Base-by-base conservation (phyloP, 768 basidiomycete genomes). In the Podaxis pistillaris region DNA sequence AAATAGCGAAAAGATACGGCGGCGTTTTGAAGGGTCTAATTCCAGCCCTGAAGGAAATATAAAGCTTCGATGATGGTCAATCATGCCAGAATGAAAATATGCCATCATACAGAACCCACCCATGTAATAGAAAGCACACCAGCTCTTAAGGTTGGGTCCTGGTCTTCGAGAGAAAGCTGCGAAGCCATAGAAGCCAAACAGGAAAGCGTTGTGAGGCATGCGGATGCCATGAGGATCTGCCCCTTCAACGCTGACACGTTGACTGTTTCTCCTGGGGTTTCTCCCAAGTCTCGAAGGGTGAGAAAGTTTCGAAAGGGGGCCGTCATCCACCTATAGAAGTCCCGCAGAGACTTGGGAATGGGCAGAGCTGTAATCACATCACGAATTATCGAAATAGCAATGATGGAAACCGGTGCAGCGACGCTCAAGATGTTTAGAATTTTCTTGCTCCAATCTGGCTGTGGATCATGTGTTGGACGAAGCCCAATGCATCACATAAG, bases 271-370 rank as follows among this genome's bases (percentile, higher is more conserved):
- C 65, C 65, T 33, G 67, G 67, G 19, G 79, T 71, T 51, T 79
- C 80, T 41, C 75, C 73, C n/a, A 87, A 70, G 69, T 86, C 85
- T 56, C 82, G 76, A 11, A 81, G 70, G 9, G 75, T 74, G 58
- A 88, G 68, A 66, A 87, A 88, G 70, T 81, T 81, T 22, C 72
- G 69, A 65, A 86, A 85, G 1, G 85, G 86, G 28, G 73, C 68
- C 51, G 71, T 49, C 61, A 50, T 30, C 33, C 54, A 37, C 47
- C 37, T 24, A 40, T 56, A 51, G 33, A 50, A 30, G 17, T 49
- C 24, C 3, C 24, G 61, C 33, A 62, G 47, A 28, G 6, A 47
- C 24, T n/a, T 56, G 13, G 61, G 59, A 41, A 53, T 60, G 2
- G 59, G 61, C 1, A 62, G 54, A 47, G 46, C 47, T 26, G 28